phyloP scores from a whole-genome alignment of 73 alveolate genomes.

The Uronychia binucleata region DNA sequence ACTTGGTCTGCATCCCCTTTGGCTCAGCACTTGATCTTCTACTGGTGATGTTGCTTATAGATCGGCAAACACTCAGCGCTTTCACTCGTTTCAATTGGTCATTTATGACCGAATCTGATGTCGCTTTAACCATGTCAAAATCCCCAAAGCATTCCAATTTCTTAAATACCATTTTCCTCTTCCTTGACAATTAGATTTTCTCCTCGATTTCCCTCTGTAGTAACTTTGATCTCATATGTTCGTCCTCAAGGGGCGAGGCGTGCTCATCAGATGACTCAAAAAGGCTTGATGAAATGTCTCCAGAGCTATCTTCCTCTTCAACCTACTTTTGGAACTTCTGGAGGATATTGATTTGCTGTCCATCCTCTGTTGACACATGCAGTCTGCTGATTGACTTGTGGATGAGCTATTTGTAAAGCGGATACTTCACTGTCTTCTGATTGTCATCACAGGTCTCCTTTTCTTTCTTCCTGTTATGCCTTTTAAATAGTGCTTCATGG shows the following conservation, averaged over 20 bases:
- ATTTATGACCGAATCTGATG: background rate
- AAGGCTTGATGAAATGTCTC: background rate
- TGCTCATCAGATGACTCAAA: background rate
- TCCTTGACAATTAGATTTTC: too few species aligned
- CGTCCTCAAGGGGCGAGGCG: background rate
- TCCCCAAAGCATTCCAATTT: background rate
- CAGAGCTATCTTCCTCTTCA: background rate
- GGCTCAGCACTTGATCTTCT: too few species aligned
- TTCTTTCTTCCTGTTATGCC: background rate
- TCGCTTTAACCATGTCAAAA: background rate
- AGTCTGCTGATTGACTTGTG: background rate
- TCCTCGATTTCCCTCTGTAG: too few species aligned
- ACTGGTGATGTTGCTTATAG: too few species aligned
- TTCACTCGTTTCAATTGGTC: background rate
- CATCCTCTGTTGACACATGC: background rate
- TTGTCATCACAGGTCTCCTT: background rate
- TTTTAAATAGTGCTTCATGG: background rate
- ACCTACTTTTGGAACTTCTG: background rate
- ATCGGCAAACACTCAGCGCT: background rate
- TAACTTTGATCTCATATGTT: too few species aligned
- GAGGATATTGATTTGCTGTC: background rate
- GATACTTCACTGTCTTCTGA: background rate
- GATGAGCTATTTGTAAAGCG: background rate
- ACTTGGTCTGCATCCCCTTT: too few species aligned
- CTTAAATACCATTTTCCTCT: background rate